phyloP scores from a whole-genome alignment of 805 yeast species.

The Scheffersomyces lignosus region DNA sequence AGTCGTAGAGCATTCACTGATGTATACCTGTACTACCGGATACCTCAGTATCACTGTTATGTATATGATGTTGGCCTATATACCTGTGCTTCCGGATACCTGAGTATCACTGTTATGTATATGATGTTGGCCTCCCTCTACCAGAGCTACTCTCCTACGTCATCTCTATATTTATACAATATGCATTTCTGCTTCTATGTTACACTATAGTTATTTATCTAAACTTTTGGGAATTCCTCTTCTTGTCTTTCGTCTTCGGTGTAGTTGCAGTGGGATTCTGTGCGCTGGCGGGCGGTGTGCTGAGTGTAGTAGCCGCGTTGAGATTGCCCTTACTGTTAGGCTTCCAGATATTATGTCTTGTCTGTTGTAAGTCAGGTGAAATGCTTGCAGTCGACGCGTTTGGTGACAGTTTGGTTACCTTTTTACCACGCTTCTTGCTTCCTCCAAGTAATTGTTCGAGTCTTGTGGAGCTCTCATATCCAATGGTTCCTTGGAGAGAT shows the following conservation, averaged over 20 bases:
- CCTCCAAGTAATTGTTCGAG: constrained; percentile 28
- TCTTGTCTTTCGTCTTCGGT: constrained; percentile 17
- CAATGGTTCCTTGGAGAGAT: constrained; percentile 1
- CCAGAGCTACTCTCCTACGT: no score
- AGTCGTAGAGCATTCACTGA: no score
- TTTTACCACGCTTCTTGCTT: constrained; percentile 23
- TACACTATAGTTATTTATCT: constrained; percentile 11
- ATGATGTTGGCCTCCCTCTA: no score
- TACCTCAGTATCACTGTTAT: no score
- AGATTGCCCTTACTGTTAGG: constrained; percentile 1
- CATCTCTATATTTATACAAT: no score
- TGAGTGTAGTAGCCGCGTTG: constrained; percentile 1
- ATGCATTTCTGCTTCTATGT: no score
- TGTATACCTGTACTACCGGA: no score
- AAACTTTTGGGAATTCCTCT: constrained; percentile 19
- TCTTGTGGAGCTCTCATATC: constrained; percentile 18
- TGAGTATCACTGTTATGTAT: no score
- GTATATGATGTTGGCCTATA: no score
- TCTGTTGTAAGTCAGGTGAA: constrained; percentile 16
- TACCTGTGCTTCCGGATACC: no score
- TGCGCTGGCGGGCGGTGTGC: constrained; percentile 10
- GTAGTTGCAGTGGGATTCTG: constrained; percentile 6
- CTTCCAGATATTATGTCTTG: constrained; percentile 10
- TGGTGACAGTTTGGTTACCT: constrained; percentile 14
- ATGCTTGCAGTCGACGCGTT: constrained; percentile 9